Base-by-base conservation (phyloP, 768 basidiomycete species). In the Termitomyces sp. region DNA sequence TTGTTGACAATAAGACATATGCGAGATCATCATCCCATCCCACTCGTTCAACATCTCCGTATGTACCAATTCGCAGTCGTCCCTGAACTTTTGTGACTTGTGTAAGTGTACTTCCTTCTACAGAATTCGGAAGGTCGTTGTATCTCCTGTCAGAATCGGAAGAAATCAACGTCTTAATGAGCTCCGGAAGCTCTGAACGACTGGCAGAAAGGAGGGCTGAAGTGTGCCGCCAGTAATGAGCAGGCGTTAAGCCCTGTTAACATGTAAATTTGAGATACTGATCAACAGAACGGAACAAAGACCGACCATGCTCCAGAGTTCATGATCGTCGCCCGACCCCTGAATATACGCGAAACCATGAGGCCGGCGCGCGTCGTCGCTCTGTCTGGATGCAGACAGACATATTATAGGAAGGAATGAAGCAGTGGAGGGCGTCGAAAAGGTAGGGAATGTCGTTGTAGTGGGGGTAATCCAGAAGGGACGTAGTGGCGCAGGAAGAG, bases 301-400 rank as follows among this genome's bases (percentile, higher is more conserved):
- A 32, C 69, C 44, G 55, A 90, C 90, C 83, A 83, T 82, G 29
- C 86, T 81, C 94, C 93, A 95, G 5, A 89, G 75, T 69, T 97
- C 94, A 65, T 95, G 92, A 64, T 98, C 96, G 65, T 98, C 96
- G 0, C 94, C 96, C 0, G 90, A 92, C 1, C 96, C 96, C 69
- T 96, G 94, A 8, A 98, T 82, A 67, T 98, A 98, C 22, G 85
- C 76, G 67, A 87, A 97, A 0, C 90, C 91, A n/a, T 75, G 71
- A 9, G 75, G 61, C 0, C 87, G 80, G 22, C 88, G 76, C 58
- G 84, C 85, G 2, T 84, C 81, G 6, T 73, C 66, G 6, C 87
- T 76, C 61, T 84, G 85, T 61, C 83, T 84, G 4, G 93, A 95
- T 2, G 95, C 94, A 2, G 91, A 94, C 12, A 94, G 71, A 68